Percentiles rank a stretch among this genome's conserved stretches.
phyloP scores from a whole-genome alignment of 108 stramenopile species.

The Aureococcus anophagefferens region DNA sequence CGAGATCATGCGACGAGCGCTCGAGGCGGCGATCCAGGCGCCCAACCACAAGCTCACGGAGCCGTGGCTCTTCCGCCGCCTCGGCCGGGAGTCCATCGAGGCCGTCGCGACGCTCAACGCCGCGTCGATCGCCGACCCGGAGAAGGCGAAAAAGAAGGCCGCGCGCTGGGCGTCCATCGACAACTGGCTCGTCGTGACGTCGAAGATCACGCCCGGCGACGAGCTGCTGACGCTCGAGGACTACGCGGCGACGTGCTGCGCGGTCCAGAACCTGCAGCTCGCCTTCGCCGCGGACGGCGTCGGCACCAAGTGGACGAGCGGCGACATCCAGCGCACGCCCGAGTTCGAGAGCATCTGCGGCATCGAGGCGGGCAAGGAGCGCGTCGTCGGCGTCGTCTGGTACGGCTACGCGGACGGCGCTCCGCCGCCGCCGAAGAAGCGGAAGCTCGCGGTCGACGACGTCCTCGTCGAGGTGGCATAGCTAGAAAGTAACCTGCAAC shows the following conservation, averaged over 20 bases:
- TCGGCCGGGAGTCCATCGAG: constrained; percentile 47
- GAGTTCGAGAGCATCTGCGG: constrained; percentile 57
- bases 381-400: constrained; percentile 54
- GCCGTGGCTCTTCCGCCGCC: constrained; percentile 57
- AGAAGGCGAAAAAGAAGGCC: constrained; percentile 24
- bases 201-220: constrained; percentile 21
- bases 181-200: constrained; percentile 60
- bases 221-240: constrained; percentile 42
- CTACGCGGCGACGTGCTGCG: constrained; percentile 49
- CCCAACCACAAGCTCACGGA: constrained; percentile 52
- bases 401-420: constrained; percentile 57
- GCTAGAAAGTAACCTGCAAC: too few relatives aligned
- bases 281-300: constrained; percentile 60
- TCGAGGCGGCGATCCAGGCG: constrained; percentile 60
- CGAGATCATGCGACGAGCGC: constrained; percentile 45
- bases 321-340: constrained; percentile 49
- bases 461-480: too few relatives aligned
- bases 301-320: constrained; percentile 60
- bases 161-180: constrained; percentile 46
- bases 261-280: constrained; percentile 57
- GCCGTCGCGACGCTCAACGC: too few relatives aligned
- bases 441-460: constrained; percentile 52
- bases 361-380: constrained; percentile 45
- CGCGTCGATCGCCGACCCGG: background rate
- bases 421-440: constrained; percentile 38